Evolutionary conservation across 495 filamentous ascomycete species (phyloP).

Genomic region (Glutinoglossum americanum): DNA sequence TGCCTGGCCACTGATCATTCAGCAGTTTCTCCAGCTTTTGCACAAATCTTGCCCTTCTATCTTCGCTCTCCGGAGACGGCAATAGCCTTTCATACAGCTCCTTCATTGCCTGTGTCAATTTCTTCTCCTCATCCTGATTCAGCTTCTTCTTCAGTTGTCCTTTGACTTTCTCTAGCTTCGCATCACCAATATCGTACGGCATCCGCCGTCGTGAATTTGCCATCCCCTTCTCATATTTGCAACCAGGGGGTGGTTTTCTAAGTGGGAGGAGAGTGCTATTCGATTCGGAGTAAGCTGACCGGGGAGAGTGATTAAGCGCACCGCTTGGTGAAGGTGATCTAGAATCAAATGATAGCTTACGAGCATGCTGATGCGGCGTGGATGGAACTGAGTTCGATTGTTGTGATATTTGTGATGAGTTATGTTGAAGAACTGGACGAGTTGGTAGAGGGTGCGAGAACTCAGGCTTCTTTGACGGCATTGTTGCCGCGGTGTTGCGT

Average conservation of each 20-base stretch:
- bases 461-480: background rate
- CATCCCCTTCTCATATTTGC: slow-evolving; percentile 66
- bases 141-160: slow-evolving; percentile 41
- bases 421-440: background rate
- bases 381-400: slow-evolving; percentile 88
- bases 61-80: slow-evolving; percentile 60
- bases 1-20: slow-evolving; percentile 77
- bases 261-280: slow-evolving; percentile 48
- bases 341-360: slow-evolving; percentile 63
- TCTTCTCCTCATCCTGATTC: slow-evolving; percentile 52
- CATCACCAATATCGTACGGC: slow-evolving; percentile 72
- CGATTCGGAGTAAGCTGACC: slow-evolving; percentile 76
- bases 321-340: slow-evolving; percentile 68
- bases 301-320: slow-evolving; percentile 55
- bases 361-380: slow-evolving; percentile 74
- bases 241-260: slow-evolving; percentile 31
- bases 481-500: background rate
- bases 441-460: background rate
- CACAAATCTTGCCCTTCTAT: slow-evolving; percentile 51
- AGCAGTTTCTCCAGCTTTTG: slow-evolving; percentile 69
- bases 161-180: slow-evolving; percentile 46
- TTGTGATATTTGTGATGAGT: slow-evolving; percentile 17
- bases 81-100: slow-evolving; percentile 68
- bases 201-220: slow-evolving; percentile 57
- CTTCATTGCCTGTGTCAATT: slow-evolving; percentile 58